phyloP scores from a whole-genome alignment of 192 early-diverging fungal genomes.

The Chytriomyces hyalinus region DNA sequence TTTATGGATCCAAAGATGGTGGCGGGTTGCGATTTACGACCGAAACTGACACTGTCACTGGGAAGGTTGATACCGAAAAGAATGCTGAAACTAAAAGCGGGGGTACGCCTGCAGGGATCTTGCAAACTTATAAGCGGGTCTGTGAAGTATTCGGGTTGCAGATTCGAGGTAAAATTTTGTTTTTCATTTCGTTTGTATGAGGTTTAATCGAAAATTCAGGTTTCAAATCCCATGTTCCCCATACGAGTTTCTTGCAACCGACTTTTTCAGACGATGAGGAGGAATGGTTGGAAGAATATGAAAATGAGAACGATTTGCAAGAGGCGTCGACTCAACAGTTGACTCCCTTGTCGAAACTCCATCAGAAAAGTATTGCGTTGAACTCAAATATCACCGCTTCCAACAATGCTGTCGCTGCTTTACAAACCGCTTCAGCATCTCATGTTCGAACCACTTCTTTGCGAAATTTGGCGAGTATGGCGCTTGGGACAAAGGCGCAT shows the following conservation, averaged over 20 bases:
- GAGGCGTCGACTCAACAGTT: background rate
- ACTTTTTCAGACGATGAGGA: slow-evolving; percentile 52
- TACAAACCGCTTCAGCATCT: background rate
- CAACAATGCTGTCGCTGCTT: background rate
- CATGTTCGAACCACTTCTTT: slow-evolving; percentile 10
- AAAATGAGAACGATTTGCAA: slow-evolving; percentile 47
- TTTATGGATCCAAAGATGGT: background rate
- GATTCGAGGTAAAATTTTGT: slow-evolving; percentile 41
- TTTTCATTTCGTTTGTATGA: background rate
- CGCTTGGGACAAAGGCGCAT: background rate
- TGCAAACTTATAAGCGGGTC: slow-evolving; percentile 69
- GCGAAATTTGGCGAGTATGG: slow-evolving; percentile 7
- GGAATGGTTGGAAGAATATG: slow-evolving; percentile 54
- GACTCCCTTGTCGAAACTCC: background rate
- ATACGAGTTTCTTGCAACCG: slow-evolving; percentile 22
- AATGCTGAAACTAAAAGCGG: background rate
- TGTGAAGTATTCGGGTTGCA: slow-evolving; percentile 75
- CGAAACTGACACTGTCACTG: slow-evolving; percentile 31
- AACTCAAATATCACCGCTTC: background rate
- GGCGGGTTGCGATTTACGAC: background rate
- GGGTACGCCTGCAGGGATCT: slow-evolving; percentile 55
- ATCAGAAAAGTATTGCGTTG: background rate
- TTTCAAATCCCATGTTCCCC: slow-evolving; percentile 1
- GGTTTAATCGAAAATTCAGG: background rate
- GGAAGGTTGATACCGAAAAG: slow-evolving; percentile 23